Base-by-base conservation (phyloP, 345 rosid species). In the Combretum micranthum region DNA sequence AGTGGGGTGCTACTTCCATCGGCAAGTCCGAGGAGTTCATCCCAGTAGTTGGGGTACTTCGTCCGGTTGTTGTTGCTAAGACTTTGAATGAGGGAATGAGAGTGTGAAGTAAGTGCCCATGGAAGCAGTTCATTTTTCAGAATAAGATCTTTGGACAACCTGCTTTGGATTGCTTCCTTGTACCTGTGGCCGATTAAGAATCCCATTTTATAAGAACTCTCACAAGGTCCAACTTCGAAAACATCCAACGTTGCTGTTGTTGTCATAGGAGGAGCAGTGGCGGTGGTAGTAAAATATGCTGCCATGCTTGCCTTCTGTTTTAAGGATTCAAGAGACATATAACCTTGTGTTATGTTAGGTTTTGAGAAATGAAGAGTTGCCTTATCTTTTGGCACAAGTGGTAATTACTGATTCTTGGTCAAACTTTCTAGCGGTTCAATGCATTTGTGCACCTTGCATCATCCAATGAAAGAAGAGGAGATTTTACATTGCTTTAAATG, bases 151-250 rank as follows among this genome's bases (percentile, higher is more conserved):
- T 22, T 53, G 4, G 80, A 61, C 47, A 80, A 19, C 64, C 89
- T 69, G 72, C 80, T 78, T 50, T 52, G 71, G 58, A 83, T 80
- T 66, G 26, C 48, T 20, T 60, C 39, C 13, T 60, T 59, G 69
- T 80, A 83, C 62, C 80, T 68, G 61, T 69, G 64, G 19, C 89
- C 84, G n/a, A 78, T 78, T 17, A 57, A 49, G 52, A 75, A 78
- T 17, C 89, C 86, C 68, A 78, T 55, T 50, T 70, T 65, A 62
- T 65, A 66, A 32, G 66, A 72, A 69, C 69, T 62, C 53, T 80
- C 66, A 59, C 80, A 78, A 15, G 83, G 77, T 42, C 89, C 85
- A 56, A 83, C 77, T 64, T 80, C 83, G 49, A 75, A 66, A 26
- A 74, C 57, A 67, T 80, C 86, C 64, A 70, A 4, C 78, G 42